Evolutionary conservation across 2,329 filamentous ascomycete species (phyloP).

Genomic region (Teratosphaeriaceae sp.): DNA sequence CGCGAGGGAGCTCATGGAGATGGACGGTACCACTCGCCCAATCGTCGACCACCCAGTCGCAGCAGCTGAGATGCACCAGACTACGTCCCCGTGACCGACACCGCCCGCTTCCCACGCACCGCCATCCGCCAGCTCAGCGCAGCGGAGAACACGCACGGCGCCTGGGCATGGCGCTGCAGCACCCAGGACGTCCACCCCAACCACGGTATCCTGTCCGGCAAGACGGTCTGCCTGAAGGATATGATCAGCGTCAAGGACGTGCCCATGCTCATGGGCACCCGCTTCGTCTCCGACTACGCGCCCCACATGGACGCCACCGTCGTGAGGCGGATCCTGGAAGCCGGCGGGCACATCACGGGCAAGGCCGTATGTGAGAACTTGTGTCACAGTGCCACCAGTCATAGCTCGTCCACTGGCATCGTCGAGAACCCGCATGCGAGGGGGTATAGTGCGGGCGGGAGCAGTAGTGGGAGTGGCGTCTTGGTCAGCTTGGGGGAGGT

Average conservation of each 20-base stretch:
- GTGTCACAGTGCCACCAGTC: conserved; percentile 16
- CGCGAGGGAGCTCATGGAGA: conserved; percentile 31
- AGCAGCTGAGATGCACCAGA: conserved; percentile 25
- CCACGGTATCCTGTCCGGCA: conserved; percentile 31
- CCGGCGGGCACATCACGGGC: conserved; percentile 38
- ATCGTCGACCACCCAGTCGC: background rate
- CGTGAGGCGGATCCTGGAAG: conserved; percentile 37
- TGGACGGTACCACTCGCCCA: conserved; percentile 21
- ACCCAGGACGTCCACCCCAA: conserved; percentile 26
- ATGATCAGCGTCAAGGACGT: conserved; percentile 42
- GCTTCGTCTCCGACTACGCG: conserved; percentile 33
- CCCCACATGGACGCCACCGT: conserved; percentile 41
- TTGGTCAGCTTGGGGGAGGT: conserved; percentile 37
- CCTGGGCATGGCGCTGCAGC: conserved; percentile 39
- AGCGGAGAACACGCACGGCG: conserved; percentile 32
- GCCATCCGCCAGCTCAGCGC: conserved; percentile 29
- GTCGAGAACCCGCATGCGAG: conserved; percentile 39
- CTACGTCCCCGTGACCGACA: conserved; percentile 28
- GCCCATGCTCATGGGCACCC: conserved; percentile 40
- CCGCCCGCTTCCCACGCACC: conserved; percentile 30
- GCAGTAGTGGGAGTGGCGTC: conserved; percentile 37
- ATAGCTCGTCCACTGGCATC: conserved; percentile 22
- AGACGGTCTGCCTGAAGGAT: conserved; percentile 41
- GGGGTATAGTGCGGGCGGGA: conserved; percentile 42
- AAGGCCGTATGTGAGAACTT: conserved; percentile 46